Evolutionary conservation across 1,284 basidiomycete genomes (phyloP).

Genomic region (Dichomitus squalens): DNA sequence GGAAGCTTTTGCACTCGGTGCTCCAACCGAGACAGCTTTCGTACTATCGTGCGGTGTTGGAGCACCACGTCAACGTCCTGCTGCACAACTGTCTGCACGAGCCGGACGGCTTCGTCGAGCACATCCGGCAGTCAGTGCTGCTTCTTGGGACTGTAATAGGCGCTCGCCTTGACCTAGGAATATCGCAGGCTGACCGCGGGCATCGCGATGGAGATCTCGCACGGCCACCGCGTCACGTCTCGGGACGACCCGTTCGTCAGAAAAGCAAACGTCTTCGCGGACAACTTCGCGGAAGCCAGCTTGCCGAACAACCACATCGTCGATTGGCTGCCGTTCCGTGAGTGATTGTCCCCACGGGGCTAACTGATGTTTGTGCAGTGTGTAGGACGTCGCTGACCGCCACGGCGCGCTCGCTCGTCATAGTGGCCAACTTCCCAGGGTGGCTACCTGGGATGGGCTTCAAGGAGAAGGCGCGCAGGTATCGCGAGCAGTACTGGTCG

Average conservation of each 20-base stretch:
- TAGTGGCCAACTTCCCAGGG: constrained; percentile 25
- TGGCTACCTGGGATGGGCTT: constrained; percentile 28
- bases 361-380: too few species aligned
- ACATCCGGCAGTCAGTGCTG: constrained; percentile 11
- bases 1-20: constrained; percentile 11
- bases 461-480: constrained; percentile 18
- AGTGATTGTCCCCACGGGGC: neutral
- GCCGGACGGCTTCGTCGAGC: constrained; percentile 12
- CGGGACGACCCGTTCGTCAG: constrained; percentile 26
- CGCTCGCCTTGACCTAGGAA: neutral
- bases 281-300: constrained; percentile 25
- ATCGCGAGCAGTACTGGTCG: constrained; percentile 12
- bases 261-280: constrained; percentile 22
- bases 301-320: constrained; percentile 30
- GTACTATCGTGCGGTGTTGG: neutral
- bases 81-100: constrained; percentile 6
- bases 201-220: constrained; percentile 17
- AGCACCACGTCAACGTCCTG: constrained; percentile 9
- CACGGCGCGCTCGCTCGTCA: too few species aligned
- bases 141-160: neutral
- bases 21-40: constrained; percentile 11
- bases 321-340: constrained; percentile 35
- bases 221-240: constrained; percentile 17
- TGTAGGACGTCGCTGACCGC: too few species aligned
- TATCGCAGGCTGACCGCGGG: constrained; percentile 10